Conservation (phyloP, 73 alveolate genomes). For the Uronychia setigera region DNA sequence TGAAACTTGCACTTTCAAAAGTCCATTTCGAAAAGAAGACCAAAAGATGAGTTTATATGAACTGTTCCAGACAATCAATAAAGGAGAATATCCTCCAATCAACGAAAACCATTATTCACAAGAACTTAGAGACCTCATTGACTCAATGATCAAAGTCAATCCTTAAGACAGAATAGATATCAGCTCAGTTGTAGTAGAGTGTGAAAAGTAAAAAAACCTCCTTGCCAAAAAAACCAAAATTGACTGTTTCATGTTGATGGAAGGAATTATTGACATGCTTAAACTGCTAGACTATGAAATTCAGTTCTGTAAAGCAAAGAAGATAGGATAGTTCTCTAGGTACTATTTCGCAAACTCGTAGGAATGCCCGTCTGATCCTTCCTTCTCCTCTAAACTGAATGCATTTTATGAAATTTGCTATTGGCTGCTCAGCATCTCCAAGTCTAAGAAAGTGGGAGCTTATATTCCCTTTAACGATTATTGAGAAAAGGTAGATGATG, state of each 20-base stretch:
- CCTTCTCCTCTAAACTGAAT: not conserved
- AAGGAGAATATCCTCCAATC: constrained; percentile 77
- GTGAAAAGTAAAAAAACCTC: constrained; percentile 62
- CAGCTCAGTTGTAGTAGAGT: constrained; percentile 71
- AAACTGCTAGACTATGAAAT: constrained; percentile 86
- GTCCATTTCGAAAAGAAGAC: constrained; percentile 85
- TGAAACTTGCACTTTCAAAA: constrained; percentile 88
- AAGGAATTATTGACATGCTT: constrained; percentile 94
- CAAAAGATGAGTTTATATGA: constrained; percentile 94
- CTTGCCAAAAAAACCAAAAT: constrained; percentile 59
- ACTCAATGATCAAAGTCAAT: constrained; percentile 82
- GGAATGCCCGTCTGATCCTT: too few relatives aligned
- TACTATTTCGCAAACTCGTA: too few relatives aligned
- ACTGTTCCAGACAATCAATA: constrained; percentile 87
- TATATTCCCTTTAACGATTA: not conserved
- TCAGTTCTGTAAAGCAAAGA: constrained; percentile 71
- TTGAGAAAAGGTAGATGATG: not conserved
- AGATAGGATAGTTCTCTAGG: constrained; percentile 32
- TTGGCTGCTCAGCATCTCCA: not conserved
- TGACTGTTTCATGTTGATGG: constrained; percentile 89
- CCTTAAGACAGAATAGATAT: constrained; percentile 92
- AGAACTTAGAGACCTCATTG: constrained; percentile 70
- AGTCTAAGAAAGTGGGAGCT: not conserved
- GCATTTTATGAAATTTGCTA: not conserved
- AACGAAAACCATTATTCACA: constrained; percentile 69